Conservation (phyloP, 768 basidiomycete genomes). For the Pholiota microspora region DNA sequence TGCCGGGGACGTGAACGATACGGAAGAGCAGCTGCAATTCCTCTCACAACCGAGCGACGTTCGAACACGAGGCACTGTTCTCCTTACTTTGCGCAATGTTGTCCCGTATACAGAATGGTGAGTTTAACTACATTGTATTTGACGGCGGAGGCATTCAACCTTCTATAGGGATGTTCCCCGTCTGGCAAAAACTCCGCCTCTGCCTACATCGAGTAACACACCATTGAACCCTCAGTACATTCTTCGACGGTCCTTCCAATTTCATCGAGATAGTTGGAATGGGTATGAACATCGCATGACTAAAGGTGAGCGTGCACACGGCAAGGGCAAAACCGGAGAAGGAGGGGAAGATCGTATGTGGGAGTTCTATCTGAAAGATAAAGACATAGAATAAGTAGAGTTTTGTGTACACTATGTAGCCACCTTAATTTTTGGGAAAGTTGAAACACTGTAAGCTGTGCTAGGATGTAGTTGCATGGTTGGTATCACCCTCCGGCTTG, state of each 20-base stretch:
- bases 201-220: constrained; percentile 41
- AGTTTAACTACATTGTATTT: constrained; percentile 15
- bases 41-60: constrained; percentile 6
- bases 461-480: constrained; percentile 6
- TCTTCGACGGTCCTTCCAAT: constrained; percentile 77
- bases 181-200: constrained; percentile 73
- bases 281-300: constrained; percentile 96
- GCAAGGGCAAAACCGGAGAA: constrained; percentile 63
- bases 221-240: constrained; percentile 65
- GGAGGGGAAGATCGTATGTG: constrained; percentile 84
- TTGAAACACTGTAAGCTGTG: neutral
- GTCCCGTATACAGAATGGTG: constrained; percentile 87
- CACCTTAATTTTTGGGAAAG: no score
- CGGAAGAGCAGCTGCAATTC: constrained; percentile 8
- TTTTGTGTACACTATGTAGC: neutral
- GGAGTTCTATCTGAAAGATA: constrained; percentile 68
- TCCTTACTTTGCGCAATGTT: constrained; percentile 86
- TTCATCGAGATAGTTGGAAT: constrained; percentile 66
- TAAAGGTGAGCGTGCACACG: constrained; percentile 75
- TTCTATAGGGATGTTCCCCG: constrained; percentile 67
- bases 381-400: neutral
- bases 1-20: constrained; percentile 5
- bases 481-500: constrained; percentile 12
- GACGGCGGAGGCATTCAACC: neutral
- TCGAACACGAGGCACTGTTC: constrained; percentile 61